Evolutionary conservation across 2,329 filamentous ascomycete genomes (phyloP), one percentile per base, ranked within the genome.

Genomic region (Fusarium paranaense): DNA sequence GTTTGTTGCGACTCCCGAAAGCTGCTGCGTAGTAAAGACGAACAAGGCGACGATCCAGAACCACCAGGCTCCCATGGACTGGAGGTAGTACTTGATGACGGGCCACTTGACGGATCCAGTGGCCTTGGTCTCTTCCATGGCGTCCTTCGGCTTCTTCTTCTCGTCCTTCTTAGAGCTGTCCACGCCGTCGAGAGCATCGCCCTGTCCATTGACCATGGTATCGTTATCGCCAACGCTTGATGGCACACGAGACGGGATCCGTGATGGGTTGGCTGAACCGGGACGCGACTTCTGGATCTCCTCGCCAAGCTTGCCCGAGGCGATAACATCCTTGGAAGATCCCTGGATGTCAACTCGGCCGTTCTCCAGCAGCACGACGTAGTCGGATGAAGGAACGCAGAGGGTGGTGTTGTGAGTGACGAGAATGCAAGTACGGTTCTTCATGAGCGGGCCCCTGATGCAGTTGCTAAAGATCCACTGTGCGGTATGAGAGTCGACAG

Each of bases 401-500:
- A 99, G 89, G n/a, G 94, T 90, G 32, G 97, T 90, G 79, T 98
- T 99, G 85, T 99, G 97, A 0, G 97, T 98, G 38, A 99, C 96
- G 50, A 99, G 88, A 63, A 99, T 94, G 82, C 97, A 98, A 32
- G 97, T 98, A 47, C 97, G 91, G 79, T 92, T 88, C 67, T 89
- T 86, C 97, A 99, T 98, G 61, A 99, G 85, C 7, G 94, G 94
- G 3, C 97, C 97, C 77, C 92, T 92, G 73, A 99, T 92, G 69
- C 95, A 97, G 82, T 98, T 93, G 80, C 93, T 93, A 84, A 98
- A 98, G 75, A 99, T 98, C 92, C 97, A 98, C 82, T 98, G 97
- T 3, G 95, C 95, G 0, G 97, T 98, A 78, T 99, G 97, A 5
- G 97, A 97, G 82, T 99, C 97, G 37, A 99, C 97, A 32, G 97